Conservation (phyloP, 1,284 basidiomycete genomes). For the Volvariella surrecta region DNA sequence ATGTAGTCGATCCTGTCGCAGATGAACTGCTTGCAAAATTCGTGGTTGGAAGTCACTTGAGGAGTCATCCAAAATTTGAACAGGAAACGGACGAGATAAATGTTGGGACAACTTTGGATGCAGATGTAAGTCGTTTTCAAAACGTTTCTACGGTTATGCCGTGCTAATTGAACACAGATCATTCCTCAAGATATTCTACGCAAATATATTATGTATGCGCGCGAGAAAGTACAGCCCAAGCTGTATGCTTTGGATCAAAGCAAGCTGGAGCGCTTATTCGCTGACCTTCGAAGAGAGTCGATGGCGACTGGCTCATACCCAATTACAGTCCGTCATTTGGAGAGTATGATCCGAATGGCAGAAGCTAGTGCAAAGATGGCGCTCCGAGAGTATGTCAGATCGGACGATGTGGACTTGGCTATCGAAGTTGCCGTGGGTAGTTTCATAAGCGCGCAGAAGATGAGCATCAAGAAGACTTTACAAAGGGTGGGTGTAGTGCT, state of each 20-base stretch:
- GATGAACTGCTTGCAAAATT: conserved; percentile 96
- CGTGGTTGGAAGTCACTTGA: conserved; percentile 91
- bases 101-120: conserved; percentile 84
- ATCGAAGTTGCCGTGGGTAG: conserved; percentile 93
- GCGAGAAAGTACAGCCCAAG: conserved; percentile 89
- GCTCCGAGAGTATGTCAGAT: conserved; percentile 89
- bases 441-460: conserved; percentile 96
- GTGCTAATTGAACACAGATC: conserved; percentile 43
- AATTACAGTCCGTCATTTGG: conserved; percentile 95
- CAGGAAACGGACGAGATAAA: conserved; percentile 80
- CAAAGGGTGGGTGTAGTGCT: conserved; percentile 63
- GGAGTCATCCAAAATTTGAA: conserved; percentile 93
- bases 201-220: conserved; percentile 99
- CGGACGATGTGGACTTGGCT: conserved; percentile 95
- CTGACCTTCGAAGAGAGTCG: conserved; percentile 95
- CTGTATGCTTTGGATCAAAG: conserved; percentile 94
- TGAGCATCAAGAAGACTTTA: conserved; percentile 96
- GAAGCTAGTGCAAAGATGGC: conserved; percentile 99
- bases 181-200: conserved; percentile 96
- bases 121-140: conserved; percentile 59
- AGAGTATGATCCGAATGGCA: conserved; percentile 99
- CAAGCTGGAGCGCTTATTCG: conserved; percentile 89
- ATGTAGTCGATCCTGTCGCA: conserved; percentile 92
- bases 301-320: conserved; percentile 96
- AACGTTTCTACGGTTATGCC: background rate